Evolutionary conservation across 208 protist genomes (phyloP).

Genomic region (Trypanosoma conorhini): DNA sequence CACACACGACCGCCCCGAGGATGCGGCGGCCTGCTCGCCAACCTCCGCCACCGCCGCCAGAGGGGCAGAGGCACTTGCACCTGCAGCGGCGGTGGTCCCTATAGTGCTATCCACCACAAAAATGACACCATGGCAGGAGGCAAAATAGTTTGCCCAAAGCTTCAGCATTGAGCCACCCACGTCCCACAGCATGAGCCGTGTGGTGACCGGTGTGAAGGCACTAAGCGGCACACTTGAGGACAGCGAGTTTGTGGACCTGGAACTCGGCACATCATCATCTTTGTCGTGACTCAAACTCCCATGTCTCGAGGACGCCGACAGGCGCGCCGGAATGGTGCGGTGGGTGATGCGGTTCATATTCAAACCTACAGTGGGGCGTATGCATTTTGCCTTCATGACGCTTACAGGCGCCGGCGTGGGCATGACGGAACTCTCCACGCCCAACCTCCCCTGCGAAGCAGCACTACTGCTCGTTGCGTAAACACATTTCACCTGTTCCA

Average conservation of each 20-base stretch:
- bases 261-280: not conserved
- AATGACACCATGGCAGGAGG: slow-evolving; percentile 90
- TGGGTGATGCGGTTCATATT: slow-evolving; percentile 96
- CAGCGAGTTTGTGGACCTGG: not conserved
- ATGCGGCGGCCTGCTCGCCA: slow-evolving; percentile 13
- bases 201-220: slow-evolving; percentile 19
- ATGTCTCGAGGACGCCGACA: slow-evolving; percentile 27
- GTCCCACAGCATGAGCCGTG: slow-evolving; percentile 94
- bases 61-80: not conserved
- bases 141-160: slow-evolving; percentile 97
- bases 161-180: slow-evolving; percentile 94
- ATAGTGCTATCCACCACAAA: slow-evolving; percentile 93
- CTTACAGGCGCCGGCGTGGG: slow-evolving; percentile 28
- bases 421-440: not conserved
- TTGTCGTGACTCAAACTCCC: slow-evolving; percentile 2
- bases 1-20: not conserved
- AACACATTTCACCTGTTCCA: slow-evolving; percentile 97
- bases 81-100: not conserved
- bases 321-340: slow-evolving; percentile 36
- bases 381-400: slow-evolving; percentile 73
- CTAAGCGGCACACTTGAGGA: not conserved
- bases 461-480: slow-evolving; percentile 30
- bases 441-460: slow-evolving; percentile 3
- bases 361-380: slow-evolving; percentile 97
- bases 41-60: not conserved